phyloP scores from a whole-genome alignment of 164 flowering plant genomes.

The Tetrastigma voinierianum region DNA sequence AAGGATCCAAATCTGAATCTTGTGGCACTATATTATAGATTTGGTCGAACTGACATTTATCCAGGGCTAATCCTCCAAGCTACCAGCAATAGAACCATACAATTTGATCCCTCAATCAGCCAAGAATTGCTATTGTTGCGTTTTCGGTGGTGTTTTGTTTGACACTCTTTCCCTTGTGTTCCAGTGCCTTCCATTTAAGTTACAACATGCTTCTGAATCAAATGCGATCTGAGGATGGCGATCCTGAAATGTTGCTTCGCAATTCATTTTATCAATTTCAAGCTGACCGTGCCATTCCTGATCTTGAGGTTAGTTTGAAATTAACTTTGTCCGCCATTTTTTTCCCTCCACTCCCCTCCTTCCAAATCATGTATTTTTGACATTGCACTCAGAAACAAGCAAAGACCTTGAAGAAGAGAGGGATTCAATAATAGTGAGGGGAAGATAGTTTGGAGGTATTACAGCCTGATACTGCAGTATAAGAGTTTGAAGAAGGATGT shows the following conservation, averaged over 20 bases:
- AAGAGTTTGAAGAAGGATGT: slow-evolving; percentile 74
- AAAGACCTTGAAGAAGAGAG: slow-evolving; percentile 80
- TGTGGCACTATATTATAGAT: too few species aligned
- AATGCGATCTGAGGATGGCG: slow-evolving; percentile 88
- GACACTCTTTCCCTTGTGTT: slow-evolving; percentile 14
- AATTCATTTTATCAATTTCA: slow-evolving; percentile 98
- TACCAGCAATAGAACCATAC: too few species aligned
- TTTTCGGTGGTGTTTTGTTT: slow-evolving; percentile 1
- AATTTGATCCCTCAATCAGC: too few species aligned
- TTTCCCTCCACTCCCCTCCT: neutral
- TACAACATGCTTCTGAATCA: slow-evolving; percentile 98
- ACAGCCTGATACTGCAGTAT: slow-evolving; percentile 65
- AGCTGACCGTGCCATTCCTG: slow-evolving; percentile 93
- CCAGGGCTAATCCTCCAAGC: too few species aligned
- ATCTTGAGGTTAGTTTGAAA: slow-evolving; percentile 75
- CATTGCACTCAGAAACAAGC: slow-evolving; percentile 59
- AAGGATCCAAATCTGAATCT: too few species aligned
- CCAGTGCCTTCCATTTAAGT: slow-evolving; percentile 96
- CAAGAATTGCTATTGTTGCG: neutral
- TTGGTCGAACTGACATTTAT: too few species aligned
- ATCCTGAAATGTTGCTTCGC: slow-evolving; percentile 88
- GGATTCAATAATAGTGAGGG: slow-evolving; percentile 85
- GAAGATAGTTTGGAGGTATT: slow-evolving; percentile 84
- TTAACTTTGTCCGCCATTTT: neutral
- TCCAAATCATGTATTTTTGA: neutral